A percentile compares a stretch with the other conserved stretches of the same genome.
phyloP scores from a whole-genome alignment of 148 eudicot species.

The Polygonum aviculare region DNA sequence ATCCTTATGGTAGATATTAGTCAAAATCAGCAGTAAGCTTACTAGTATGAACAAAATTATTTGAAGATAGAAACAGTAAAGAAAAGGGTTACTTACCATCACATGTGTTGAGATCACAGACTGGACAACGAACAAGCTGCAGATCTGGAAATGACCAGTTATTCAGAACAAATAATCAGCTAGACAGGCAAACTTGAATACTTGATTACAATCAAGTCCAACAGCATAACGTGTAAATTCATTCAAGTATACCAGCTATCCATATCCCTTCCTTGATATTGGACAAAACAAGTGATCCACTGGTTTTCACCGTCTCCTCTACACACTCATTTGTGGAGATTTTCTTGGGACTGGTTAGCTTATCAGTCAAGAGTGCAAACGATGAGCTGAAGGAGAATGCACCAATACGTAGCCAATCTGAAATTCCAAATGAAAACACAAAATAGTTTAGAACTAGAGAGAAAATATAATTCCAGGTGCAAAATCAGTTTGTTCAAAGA shows the following conservation, averaged over 20 bases:
- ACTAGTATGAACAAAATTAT: not conserved
- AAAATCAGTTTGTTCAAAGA: not conserved
- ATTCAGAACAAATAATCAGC: not conserved
- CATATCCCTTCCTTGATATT: conserved; percentile 86
- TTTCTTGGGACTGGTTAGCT: conserved; percentile 35
- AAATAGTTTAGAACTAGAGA: not conserved
- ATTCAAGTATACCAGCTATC: conserved; percentile 66
- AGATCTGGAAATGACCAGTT: conserved; percentile 45
- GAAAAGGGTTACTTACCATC: conserved; percentile 51
- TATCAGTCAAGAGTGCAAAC: conserved; percentile 67
- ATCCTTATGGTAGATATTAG: not conserved
- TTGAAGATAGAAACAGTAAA: not conserved
- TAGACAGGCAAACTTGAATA: not conserved
- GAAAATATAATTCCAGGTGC: not conserved
- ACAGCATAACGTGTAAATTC: not conserved
- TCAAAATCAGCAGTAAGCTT: not conserved
- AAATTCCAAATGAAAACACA: not conserved
- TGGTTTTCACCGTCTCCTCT: conserved; percentile 38
- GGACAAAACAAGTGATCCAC: conserved; percentile 52
- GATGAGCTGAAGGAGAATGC: conserved; percentile 66
- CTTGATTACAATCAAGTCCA: not conserved
- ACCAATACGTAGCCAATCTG: conserved; percentile 93
- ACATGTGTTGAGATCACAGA: conserved; percentile 85
- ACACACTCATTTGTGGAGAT: conserved; percentile 23
- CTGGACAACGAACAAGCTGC: conserved; percentile 97